Evolutionary conservation across 768 basidiomycete genomes (phyloP), one percentile per base, ranked within the genome.

Genomic region (Serendipita sp.): DNA sequence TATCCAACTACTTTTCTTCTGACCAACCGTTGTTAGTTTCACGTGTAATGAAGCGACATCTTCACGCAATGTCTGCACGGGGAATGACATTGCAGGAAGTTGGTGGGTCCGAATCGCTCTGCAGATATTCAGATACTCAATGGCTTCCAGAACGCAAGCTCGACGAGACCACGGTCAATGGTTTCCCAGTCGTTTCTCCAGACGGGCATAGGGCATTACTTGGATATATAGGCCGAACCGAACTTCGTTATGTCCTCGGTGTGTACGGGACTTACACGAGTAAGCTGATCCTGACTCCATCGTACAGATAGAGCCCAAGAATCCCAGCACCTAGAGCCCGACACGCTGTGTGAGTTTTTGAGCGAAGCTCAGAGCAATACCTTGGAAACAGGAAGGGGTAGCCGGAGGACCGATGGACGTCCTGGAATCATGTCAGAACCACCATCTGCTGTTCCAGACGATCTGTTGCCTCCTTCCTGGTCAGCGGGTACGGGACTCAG

Each of bases 171-270:
- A 77, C 82, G 58, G 88, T 90, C 67, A 89, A 93, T 72, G 94
- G 95, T 0, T 98, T 93, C 74, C 96, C 96, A 0, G 81, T 99
- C 45, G 80, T 96, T 28, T 81, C 83, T 30, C 76, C 81, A 24
- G 78, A 83, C 69, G 75, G 80, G 28, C 76, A 76, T 65, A 70
- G 76, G 61, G 84, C 81, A 11, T 78, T 98, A 20, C 73, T 84
- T 2, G 96, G 95, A 3, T 95, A 95, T 73, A 89, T 98, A 66
- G 86, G 88, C 13, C 80, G 93, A 62, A 81, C 84, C 2, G 91
- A 96, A 69, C 73, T 99, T 58, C 80, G 81, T 58, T 88, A 88
- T 71, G 91, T 95, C 1, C 75, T 98, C 62, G 89, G 93, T 93
- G 65, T 61, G 74, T 64, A 61, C 20, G 11, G n/a, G 62, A 30